Evolutionary conservation across 2,329 filamentous ascomycete genomes (phyloP).

Genomic region (Fusarium sp.): DNA sequence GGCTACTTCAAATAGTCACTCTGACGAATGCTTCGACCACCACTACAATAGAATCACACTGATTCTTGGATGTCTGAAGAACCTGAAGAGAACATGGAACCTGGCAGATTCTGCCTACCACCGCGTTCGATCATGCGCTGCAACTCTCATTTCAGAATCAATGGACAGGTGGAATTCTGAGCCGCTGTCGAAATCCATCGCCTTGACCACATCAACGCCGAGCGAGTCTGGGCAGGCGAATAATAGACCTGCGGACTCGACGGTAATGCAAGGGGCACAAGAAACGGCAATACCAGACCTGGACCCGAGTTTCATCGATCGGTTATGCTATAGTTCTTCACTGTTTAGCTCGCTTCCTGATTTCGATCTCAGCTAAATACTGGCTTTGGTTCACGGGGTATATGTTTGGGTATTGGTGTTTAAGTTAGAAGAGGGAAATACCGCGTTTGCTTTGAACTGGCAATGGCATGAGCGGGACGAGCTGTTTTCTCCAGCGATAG

Average conservation of each 20-base stretch:
- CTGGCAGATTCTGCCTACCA: conserved; percentile 36
- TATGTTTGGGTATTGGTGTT: neutral
- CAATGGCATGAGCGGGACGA: neutral
- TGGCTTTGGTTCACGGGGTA: neutral
- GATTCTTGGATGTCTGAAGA: conserved; percentile 29
- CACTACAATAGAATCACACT: conserved; percentile 38
- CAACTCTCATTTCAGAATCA: conserved; percentile 29
- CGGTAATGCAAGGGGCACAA: neutral
- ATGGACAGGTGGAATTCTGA: conserved; percentile 39
- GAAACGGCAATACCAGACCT: neutral
- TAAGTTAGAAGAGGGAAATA: neutral
- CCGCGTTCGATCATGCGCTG: conserved; percentile 26
- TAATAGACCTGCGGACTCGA: neutral
- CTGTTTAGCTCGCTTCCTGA: conserved; percentile 6
- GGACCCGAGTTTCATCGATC: neutral
- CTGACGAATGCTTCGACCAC: conserved; percentile 38
- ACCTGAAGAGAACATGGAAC: conserved; percentile 29
- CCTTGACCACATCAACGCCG: neutral
- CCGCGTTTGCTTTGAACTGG: neutral
- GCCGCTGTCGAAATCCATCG: conserved; percentile 17
- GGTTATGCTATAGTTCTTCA: conserved; percentile 1
- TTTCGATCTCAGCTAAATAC: neutral
- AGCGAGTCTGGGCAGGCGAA: neutral
- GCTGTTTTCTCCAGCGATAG: neutral
- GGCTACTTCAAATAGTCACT: conserved; percentile 31